Evolutionary conservation across 176 grass and related monocot genomes (phyloP), one percentile per base, ranked within the genome.

Genomic region (Avena atlantica): DNA sequence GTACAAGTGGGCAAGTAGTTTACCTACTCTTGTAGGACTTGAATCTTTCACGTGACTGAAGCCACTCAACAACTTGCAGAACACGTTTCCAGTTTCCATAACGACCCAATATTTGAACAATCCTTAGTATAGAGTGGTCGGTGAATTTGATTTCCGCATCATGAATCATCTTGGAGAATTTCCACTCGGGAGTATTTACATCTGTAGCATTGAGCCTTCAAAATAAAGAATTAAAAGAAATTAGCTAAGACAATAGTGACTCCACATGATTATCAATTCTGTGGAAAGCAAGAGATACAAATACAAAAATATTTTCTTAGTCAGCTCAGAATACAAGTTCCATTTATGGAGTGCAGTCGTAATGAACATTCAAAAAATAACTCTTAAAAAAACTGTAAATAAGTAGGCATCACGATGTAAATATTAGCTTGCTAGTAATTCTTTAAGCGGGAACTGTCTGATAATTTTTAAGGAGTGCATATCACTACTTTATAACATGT

Each of bases 41-140:
- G 85, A 98, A 98, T 89, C 92, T 93, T 87, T 96, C 96, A 68
- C 62, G 86, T n/a, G 96, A 92, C 69, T 96, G 84, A 86, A 98
- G 90, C 93, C 96, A 98, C 89, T 98, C 90, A 86, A 96, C 90
- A 88, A 98, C 89, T 88, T 98, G 96, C 79, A 98, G 77, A 78
- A 92, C 91, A 78, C 87, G 53, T 88, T 87, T 96, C 96, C 96
- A 98, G 83, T 98, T 98, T 61, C 93, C 92, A 85, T 88, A 90
- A 88, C 78, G 82, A 68, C 96, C 96, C 63, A 98, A 90, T 55
- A 94, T 79, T 72, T 98, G 96, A 82, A 98, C 92, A 37, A 94
- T 72, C 75, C 93, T 91, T 81, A 98, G 83, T 48, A 98, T 88
- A 20, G 93, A 94, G 66, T 98, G 92, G 84, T 98, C 96, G 13